Evolutionary conservation across 257 asterid genomes (phyloP), one percentile per base, ranked within the genome.

Genomic region (Solanum verrucosum): DNA sequence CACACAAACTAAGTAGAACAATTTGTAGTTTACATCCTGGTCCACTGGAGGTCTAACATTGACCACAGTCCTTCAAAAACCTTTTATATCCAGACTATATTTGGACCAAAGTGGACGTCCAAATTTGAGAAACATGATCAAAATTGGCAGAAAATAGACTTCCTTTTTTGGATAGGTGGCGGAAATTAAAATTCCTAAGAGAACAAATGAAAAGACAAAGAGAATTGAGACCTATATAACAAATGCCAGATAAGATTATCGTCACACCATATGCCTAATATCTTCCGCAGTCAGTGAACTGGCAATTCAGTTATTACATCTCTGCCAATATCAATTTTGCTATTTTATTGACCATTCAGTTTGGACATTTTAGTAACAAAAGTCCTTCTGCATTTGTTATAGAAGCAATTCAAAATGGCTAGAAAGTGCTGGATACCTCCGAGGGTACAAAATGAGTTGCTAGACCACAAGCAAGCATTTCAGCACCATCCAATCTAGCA

Each of bases 381-480:
- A 29, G 49, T 1, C 78, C 78, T 71, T 15, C 74, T 7, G 12
- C 65, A 74, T 40, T 70, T 38, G 8, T 13, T 15, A 42, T 38
- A 11, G 37, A 85, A 34, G 60, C 7, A 70, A 86, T 35, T 27
- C 21, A 46, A 85, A 67, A 85, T 67, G 33, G 68, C 33, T 2
- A 44, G 31, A 85, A 40, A 13, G 14, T 86, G 78, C 68, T 52
- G 83, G 31, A 20, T 49, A 95, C 98, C 98, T 92, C 94, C 44
- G 97, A 94, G 9, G 87, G 95, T 77, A 96, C 98, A 91, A 90
- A 96, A 89, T 96, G 98, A 91, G 98, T 95, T 73, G 98, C 98
- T 83, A 95, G 93, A 63, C 99, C 99, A 88, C 95, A 93, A 63
- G 95, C 96, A 88, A 96, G 96, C 99, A 95, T 95, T 92, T 96